A percentile compares a stretch with the other conserved stretches of the same genome.
phyloP scores from a whole-genome alignment of 805 yeast species.

The Kuraishia molischiana region DNA sequence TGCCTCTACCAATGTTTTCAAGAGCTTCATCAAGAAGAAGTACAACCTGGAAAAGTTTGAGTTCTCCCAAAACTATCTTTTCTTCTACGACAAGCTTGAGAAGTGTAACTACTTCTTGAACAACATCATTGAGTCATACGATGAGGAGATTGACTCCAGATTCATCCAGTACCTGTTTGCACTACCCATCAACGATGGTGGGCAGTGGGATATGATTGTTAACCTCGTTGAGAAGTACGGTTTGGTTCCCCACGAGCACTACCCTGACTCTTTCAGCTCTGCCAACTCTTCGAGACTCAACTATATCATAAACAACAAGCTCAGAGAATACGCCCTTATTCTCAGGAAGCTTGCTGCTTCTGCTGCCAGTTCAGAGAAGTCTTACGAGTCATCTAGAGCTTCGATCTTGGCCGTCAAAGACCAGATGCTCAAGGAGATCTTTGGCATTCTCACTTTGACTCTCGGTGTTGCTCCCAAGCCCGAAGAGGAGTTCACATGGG shows the following conservation, averaged over 20 bases:
- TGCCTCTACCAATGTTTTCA: conserved; percentile 71
- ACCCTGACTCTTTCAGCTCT: conserved; percentile 60
- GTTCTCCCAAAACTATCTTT: conserved; percentile 70
- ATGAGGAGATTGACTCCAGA: conserved; percentile 63
- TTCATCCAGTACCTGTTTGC: conserved; percentile 53
- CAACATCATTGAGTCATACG: conserved; percentile 58
- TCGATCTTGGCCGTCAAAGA: conserved; percentile 16
- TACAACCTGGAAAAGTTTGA: conserved; percentile 62
- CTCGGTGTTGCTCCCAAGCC: conserved; percentile 79
- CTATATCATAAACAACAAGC: conserved; percentile 54
- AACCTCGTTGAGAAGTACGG: conserved; percentile 75
- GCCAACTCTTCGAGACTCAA: conserved; percentile 49
- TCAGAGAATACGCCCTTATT: conserved; percentile 69
- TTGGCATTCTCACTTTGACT: conserved; percentile 55
- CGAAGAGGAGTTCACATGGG: conserved; percentile 60
- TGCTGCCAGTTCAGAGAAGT: conserved; percentile 24
- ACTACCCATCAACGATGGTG: conserved; percentile 76
- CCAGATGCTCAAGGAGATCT: conserved; percentile 49
- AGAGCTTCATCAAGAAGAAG: conserved; percentile 53
- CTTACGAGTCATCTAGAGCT: conserved; percentile 3
- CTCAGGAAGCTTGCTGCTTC: conserved; percentile 42
- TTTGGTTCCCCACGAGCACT: conserved; percentile 62
- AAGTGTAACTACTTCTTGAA: conserved; percentile 77
- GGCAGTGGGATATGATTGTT: conserved; percentile 82
- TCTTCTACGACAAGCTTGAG: conserved; percentile 81